Base-by-base conservation (phyloP, 2,329 filamentous ascomycete species). In the Blumeria graminis region DNA sequence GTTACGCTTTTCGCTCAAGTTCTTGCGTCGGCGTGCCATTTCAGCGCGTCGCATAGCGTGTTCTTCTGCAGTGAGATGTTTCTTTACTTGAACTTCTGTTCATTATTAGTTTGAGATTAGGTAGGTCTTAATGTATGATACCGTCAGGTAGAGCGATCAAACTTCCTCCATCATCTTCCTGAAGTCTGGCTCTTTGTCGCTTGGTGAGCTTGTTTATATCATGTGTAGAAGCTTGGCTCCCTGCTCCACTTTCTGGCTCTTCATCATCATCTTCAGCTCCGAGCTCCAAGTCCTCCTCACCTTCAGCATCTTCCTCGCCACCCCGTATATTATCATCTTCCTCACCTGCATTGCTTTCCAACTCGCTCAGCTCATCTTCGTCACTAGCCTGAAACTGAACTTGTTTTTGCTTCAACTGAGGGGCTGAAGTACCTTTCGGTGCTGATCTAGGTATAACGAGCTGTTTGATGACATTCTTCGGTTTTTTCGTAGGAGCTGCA, bases 1-100 rank as follows among this genome's bases (percentile, higher is more conserved):
- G 56, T 84, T 83, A n/a, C 82, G 76, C 70, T 85, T 84, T 68
- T 86, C 82, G 57, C 78, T 83, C 35, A 86, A 71, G 60, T 86
- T 85, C 69, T 86, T 86, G 58, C 82, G 72, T 56, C 82, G 74
- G 57, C 82, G 71, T 8, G 82, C 82, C 81, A 86, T 86, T 66
- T 86, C 82, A 7, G 80, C 78, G 56, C 82, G 73, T 53, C 82
- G 76, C 77, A 84, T 84, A 51, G 79, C 79, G 64, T 83, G 79
- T 64, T 86, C 82, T 65, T 84, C 82, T 0, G 80, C 81, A 0
- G 82, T 84, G 53, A 86, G 70, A 62, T 83, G 78, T 63, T 85
- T 83, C 69, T 83, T 82, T 65, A 81, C 77, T 68, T 82, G 79
- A n/a, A 79, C 79, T 66, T 82, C 79, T 76, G 35, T 16, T 46